Base-by-base conservation (phyloP, 768 basidiomycete species). In the Lentinus brumalis region DNA sequence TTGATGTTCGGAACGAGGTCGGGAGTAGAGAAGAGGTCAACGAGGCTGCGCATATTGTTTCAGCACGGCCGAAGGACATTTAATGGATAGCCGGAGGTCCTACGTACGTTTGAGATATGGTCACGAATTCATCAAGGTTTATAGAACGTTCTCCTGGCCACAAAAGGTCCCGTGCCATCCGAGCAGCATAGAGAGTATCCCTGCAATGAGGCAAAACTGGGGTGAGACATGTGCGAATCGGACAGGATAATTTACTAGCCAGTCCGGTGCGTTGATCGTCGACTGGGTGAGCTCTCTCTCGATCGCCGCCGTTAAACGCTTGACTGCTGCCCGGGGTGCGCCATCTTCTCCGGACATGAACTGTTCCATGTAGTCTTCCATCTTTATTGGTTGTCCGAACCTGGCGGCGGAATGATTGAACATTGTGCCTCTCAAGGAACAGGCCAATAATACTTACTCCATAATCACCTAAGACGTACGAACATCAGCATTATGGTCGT, bases 191-290 rank as follows among this genome's bases (percentile, higher is more conserved):
- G 5, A 97, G 79, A 0, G 93, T 92, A 62, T 96, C 91, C 95
- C 94, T 97, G 47, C 10, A 46, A n/a, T 30, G 56, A 42, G 44
- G 31, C 51, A 42, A 21, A 54, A 15, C 41, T 30, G 41, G 39
- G 50, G 54, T 4, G 35, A 42, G 8, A 38, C 10, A 16, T 42
- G 39, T 10, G 52, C 14, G 60, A 29, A 41, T 49, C 32, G 38
- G 30, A 29, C 30, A 35, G 21, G 45, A 50, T 3, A 47, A 32
- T 26, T 38, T 14, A 80, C 82, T 58, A 80, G 94, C 96, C 97
- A 99, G 73, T 98, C 93, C 35, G 92, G 88, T 12, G 94, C 92
- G 70, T 99, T 98, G 60, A 98, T 83, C 7, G 92, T 97, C 40
- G 88, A 77, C 73, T 85, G 84, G 26, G 87, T 72, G 62, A 99